These are phyloP conservation scores for Nigrograna mackinnonii DNA, from an alignment of 2,329 filamentous ascomycete genomes.

Conservation along the genomic window DNA sequence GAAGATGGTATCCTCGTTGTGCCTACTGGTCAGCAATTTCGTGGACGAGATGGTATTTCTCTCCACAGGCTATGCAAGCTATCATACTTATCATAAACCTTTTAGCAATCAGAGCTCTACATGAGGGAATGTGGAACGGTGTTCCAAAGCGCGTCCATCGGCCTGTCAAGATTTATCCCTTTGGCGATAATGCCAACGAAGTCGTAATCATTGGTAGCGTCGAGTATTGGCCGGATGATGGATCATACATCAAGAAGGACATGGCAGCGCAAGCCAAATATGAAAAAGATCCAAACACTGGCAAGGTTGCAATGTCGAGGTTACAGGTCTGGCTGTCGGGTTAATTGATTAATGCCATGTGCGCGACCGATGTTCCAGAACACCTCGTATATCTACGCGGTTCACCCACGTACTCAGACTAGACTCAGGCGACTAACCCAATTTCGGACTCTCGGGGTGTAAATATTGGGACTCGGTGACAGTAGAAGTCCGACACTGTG, in stretches of 20 bases:
- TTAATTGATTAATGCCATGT: too few species aligned
- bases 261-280: slow-evolving; percentile 12
- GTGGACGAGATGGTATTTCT: slow-evolving; percentile 8
- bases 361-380: too few species aligned
- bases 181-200: slow-evolving; percentile 7
- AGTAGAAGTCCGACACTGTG: too few species aligned
- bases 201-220: slow-evolving; percentile 9
- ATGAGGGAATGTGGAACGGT: slow-evolving; percentile 10
- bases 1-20: slow-evolving; percentile 13
- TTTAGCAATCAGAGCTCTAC: slow-evolving; percentile 6
- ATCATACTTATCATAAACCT: background rate
- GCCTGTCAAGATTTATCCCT: slow-evolving; percentile 8
- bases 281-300: slow-evolving; percentile 1
- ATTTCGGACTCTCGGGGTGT: too few species aligned
- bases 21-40: slow-evolving; percentile 7
- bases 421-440: too few species aligned
- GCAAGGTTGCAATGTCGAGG: slow-evolving; percentile 6
- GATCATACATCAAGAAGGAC: slow-evolving; percentile 8
- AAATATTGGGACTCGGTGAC: too few species aligned
- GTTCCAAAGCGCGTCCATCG: slow-evolving; percentile 10
- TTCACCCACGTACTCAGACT: too few species aligned
- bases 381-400: too few species aligned
- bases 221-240: slow-evolving; percentile 9
- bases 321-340: slow-evolving; percentile 11
- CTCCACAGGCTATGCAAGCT: background rate